A percentile compares a stretch with the other conserved stretches of the same genome.
Evolutionary conservation across 352 stramenopile genomes (phyloP).

Genomic region (Phytophthora fragariae): DNA sequence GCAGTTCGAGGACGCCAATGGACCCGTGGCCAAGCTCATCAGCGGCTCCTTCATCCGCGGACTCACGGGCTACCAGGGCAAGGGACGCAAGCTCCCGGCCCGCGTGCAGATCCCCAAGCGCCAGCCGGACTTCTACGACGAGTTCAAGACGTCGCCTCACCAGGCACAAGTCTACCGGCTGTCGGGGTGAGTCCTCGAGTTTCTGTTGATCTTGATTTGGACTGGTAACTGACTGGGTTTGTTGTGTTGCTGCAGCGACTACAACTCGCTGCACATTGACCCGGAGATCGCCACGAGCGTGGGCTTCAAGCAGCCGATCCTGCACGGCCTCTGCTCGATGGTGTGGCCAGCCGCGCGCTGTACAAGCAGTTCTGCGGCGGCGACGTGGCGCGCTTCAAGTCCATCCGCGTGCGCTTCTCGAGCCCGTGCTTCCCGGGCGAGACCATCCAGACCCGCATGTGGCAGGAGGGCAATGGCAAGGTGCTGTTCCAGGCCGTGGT

Average conservation of each 20-base stretch:
- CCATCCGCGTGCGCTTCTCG: conserved; percentile 89
- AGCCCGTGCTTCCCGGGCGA: conserved; percentile 89
- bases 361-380: conserved; percentile 83
- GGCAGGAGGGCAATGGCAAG: conserved; percentile 54
- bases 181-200: conserved; percentile 67
- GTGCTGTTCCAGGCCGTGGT: conserved; percentile 82
- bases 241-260: conserved; percentile 69
- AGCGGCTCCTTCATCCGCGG: conserved; percentile 86
- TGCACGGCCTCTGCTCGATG: conserved; percentile 96
- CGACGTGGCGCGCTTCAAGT: conserved; percentile 78
- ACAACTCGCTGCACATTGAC: conserved; percentile 96
- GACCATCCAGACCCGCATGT: conserved; percentile 89
- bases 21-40: conserved; percentile 74
- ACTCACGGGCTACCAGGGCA: conserved; percentile 77
- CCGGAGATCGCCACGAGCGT: conserved; percentile 79
- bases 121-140: conserved; percentile 64
- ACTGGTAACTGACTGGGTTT: background rate
- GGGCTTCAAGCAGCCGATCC: conserved; percentile 87
- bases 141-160: conserved; percentile 72
- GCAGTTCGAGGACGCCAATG: conserved; percentile 74
- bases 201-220: background rate
- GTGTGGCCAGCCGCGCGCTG: conserved; percentile 79
- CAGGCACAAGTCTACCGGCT: conserved; percentile 94
- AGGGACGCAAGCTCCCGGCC: conserved; percentile 66
- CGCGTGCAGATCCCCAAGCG: conserved; percentile 82